Base-by-base conservation (phyloP, 768 basidiomycete genomes). In the Podaxis carcinomalis region DNA sequence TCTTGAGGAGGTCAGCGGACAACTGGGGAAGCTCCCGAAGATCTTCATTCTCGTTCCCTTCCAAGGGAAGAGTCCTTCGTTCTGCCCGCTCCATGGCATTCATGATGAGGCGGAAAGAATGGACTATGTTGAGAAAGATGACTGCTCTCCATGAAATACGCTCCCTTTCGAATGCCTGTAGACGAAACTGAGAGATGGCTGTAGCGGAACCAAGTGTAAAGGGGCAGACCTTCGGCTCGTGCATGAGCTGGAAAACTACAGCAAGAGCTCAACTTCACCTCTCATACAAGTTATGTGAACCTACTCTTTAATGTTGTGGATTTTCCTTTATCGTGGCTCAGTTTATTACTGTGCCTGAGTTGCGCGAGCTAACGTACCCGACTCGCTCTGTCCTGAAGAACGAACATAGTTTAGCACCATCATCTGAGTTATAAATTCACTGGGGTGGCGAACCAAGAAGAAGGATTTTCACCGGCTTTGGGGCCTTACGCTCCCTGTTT, bases 301-400 rank as follows among this genome's bases (percentile, higher is more conserved):
- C 64, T 69, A 90, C 89, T 90, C 73, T 91, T 89, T 44, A 92
- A 75, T 1, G 89, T 89, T 0, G 90, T 92, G 0, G 88, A 90
- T 76, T 92, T 92, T 61, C 89, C 89, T 91, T 23, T 23, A 47
- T 49, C 61, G 63, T 36, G 11, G 32, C 7, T 59, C 47, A 54
- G 42, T 9, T 25, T 53, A 50, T 62, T 55, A 49, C 44, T 19
- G 11, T 57, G 21, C 3, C 25, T 13, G 23, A 23, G 11, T 23
- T 23, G 11, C 1, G 11, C 0, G 5, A 19, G 21, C 6, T 9
- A 44, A 69, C 81, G 57, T 73, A 90, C 89, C 89, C 57, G 88
- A 90, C 78, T 92, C 90, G 69, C 87, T 89, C 75, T 92, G 90
- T 19, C 90, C 90, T 87, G 55, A 37, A 56, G 40, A 42, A 39